Evolutionary conservation across 169 alveolate genomes (phyloP).

Genomic region (Plasmodium relictum): DNA sequence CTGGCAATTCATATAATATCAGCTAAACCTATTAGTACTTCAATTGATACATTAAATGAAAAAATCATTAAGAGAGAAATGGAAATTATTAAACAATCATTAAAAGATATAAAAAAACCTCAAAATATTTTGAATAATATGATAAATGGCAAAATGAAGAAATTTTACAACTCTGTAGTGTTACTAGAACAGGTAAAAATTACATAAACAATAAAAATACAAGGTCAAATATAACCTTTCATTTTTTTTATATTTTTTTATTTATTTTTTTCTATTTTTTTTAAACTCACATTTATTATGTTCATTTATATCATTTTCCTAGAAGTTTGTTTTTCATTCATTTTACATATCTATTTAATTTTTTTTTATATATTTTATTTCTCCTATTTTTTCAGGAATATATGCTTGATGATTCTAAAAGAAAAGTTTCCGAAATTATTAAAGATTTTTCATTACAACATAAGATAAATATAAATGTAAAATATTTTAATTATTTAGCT

Average conservation of each 20-base stretch:
- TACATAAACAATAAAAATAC: no score
- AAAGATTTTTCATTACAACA: conserved; percentile 39
- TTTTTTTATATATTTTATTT: conserved; percentile 2
- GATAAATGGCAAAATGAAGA: conserved; percentile 55
- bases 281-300: not conserved
- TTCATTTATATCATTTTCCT: not conserved
- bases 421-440: conserved; percentile 69
- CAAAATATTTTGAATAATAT: conserved; percentile 42
- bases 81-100: conserved; percentile 53
- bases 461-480: conserved; percentile 34
- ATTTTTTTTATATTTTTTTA: not conserved
- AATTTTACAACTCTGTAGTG: conserved; percentile 44
- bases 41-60: conserved; percentile 25
- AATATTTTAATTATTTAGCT: conserved; percentile 43
- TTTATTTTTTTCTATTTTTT: not conserved
- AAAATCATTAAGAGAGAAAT: conserved; percentile 32
- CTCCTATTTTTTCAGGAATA: conserved; percentile 31
- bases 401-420: conserved; percentile 72
- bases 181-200: conserved; percentile 50
- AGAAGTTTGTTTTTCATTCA: not conserved
- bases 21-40: conserved; percentile 57
- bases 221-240: not conserved
- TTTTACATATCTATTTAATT: not conserved
- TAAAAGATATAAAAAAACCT: conserved; percentile 30
- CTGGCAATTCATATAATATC: conserved; percentile 57